Conservation (phyloP, 163 green algal genomes). For the Botryococcus braunii region DNA sequence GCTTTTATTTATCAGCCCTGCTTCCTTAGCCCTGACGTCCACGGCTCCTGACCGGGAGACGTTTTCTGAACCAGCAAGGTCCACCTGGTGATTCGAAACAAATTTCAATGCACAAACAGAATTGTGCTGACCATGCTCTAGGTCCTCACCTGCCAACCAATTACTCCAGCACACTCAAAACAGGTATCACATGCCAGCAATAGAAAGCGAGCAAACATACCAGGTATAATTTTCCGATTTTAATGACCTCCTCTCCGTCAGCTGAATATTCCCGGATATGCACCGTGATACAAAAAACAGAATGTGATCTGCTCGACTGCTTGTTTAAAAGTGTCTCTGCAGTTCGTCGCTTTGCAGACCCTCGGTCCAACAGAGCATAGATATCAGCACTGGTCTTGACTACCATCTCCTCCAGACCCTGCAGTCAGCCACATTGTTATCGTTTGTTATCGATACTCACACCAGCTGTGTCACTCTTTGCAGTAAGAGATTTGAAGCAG, state of each 20-base stretch:
- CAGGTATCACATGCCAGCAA: no score
- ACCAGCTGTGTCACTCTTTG: no score
- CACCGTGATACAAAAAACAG: slow-evolving; percentile 91
- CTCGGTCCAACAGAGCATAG: slow-evolving; percentile 73
- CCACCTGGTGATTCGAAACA: no score
- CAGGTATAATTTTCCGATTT: slow-evolving; percentile 96
- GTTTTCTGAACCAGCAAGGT: slow-evolving; percentile 92
- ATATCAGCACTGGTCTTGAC: slow-evolving; percentile 72
- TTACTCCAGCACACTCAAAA: no score
- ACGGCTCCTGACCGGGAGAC: slow-evolving; percentile 74
- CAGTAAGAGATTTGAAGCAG: no score
- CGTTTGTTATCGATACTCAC: no score
- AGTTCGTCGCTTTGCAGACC: slow-evolving; percentile 78
- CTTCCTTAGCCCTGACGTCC: slow-evolving; percentile 67
- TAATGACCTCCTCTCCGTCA: slow-evolving; percentile 95
- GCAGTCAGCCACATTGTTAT: slow-evolving; percentile 48
- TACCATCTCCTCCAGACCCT: slow-evolving; percentile 84
- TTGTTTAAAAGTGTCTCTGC: slow-evolving; percentile 97
- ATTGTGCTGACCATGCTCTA: no score
- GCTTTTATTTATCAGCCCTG: slow-evolving; percentile 95
- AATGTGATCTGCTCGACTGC: slow-evolving; percentile 88
- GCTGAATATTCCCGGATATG: slow-evolving; percentile 46
- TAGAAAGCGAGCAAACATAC: no score
- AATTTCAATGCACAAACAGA: no score
- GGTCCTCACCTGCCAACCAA: no score